A percentile compares a stretch with the other conserved stretches of the same genome.
Evolutionary conservation across 2,329 filamentous ascomycete genomes (phyloP).

Genomic region (Fusarium xylarioides): DNA sequence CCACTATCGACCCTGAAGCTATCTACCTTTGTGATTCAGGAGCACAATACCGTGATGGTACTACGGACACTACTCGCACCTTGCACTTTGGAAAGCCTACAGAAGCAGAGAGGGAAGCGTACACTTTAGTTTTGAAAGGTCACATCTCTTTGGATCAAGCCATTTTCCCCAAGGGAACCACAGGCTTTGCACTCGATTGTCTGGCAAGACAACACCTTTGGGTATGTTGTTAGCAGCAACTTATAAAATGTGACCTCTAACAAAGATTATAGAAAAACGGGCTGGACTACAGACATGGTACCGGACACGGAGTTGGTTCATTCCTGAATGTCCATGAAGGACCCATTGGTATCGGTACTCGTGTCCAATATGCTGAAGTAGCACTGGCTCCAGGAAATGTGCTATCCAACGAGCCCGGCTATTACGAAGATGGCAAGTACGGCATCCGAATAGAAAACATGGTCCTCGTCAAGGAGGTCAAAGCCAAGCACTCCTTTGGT

Average conservation of each 20-base stretch:
- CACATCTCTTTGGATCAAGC: slow-evolving; percentile 88
- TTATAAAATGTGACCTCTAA: slow-evolving; percentile 23
- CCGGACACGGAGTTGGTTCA: slow-evolving; percentile 93
- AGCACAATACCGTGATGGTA: slow-evolving; percentile 95
- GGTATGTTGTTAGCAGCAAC: slow-evolving; percentile 59
- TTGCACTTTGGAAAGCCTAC: slow-evolving; percentile 90
- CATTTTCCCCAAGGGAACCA: slow-evolving; percentile 94
- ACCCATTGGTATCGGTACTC: slow-evolving; percentile 93
- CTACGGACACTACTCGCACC: slow-evolving; percentile 94
- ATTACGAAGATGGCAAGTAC: slow-evolving; percentile 94
- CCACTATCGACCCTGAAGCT: slow-evolving; percentile 81
- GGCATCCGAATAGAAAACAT: slow-evolving; percentile 98
- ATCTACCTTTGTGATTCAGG: slow-evolving; percentile 98
- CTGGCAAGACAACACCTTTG: slow-evolving; percentile 92
- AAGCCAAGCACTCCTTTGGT: slow-evolving; percentile 87
- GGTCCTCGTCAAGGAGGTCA: slow-evolving; percentile 86
- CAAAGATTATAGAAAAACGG: slow-evolving; percentile 62
- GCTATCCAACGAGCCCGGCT: slow-evolving; percentile 94
- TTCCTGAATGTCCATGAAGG: slow-evolving; percentile 98
- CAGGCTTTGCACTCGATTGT: slow-evolving; percentile 88
- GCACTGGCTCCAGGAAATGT: slow-evolving; percentile 92
- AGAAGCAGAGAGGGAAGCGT: slow-evolving; percentile 84
- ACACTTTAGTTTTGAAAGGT: slow-evolving; percentile 94
- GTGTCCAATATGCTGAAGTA: slow-evolving; percentile 91
- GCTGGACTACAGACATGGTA: slow-evolving; percentile 94